Percentiles rank a stretch among this genome's conserved stretches.
Evolutionary conservation across 768 basidiomycete genomes (phyloP).

Genomic region (Rhodocollybia butyracea): DNA sequence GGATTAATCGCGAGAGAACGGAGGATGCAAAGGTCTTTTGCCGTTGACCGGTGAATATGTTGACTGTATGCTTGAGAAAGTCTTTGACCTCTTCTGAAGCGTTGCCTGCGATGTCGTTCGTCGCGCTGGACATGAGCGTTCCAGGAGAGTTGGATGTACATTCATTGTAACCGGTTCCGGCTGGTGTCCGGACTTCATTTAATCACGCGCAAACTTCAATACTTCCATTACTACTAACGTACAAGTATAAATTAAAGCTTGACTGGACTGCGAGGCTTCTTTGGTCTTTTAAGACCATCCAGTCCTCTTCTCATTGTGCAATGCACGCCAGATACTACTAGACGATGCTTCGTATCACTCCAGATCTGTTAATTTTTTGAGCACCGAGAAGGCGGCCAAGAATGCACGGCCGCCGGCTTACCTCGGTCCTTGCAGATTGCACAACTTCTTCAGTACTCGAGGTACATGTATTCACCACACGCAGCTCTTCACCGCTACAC

Average conservation of each 20-base stretch:
- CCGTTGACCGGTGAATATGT: not conserved
- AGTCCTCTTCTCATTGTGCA: slow-evolving; percentile 29
- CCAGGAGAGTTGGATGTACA: not conserved
- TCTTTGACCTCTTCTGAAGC: slow-evolving; percentile 2
- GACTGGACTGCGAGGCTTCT: not conserved
- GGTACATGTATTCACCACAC: slow-evolving; percentile 30
- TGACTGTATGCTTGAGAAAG: not conserved
- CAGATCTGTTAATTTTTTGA: slow-evolving; percentile 25
- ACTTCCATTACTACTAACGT: not conserved
- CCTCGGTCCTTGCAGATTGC: slow-evolving; percentile 30
- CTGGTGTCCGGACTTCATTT: not conserved
- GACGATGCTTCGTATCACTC: slow-evolving; percentile 24
- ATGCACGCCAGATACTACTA: slow-evolving; percentile 30
- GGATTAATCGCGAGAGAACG: not conserved
- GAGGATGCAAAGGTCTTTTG: slow-evolving; percentile 1
- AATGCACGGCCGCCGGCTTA: too few species aligned
- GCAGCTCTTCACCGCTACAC: slow-evolving; percentile 25
- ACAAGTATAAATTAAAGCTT: not conserved
- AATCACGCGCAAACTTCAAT: not conserved
- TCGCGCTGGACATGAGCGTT: slow-evolving; percentile 3
- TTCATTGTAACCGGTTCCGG: not conserved
- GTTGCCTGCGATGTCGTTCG: not conserved
- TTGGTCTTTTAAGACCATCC: slow-evolving; percentile 18
- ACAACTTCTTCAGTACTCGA: slow-evolving; percentile 24
- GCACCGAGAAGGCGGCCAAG: not conserved